Evolutionary conservation across 257 asterid species (phyloP), one percentile per base, ranked within the genome.

Genomic region (Mitragyna speciosa): DNA sequence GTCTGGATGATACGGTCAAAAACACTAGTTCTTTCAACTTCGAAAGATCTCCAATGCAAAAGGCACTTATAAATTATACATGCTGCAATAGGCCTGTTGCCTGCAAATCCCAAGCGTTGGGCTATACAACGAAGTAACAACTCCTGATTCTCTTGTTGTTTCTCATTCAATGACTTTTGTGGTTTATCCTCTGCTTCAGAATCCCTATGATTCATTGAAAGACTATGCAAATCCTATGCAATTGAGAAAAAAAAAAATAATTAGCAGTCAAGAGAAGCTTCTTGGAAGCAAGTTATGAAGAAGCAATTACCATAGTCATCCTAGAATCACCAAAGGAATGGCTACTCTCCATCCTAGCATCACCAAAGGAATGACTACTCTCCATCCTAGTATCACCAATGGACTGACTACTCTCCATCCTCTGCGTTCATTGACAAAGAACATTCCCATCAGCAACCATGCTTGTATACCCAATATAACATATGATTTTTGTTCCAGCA

Each of bases 31-130:
- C 99, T 87, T 88, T 96, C 99, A 83, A 96, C 99, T 87, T 96
- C 99, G 78, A 96, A 96, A 71, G 99, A 96, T 80, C 98, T 89
- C 98, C 99, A 96, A 56, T 96, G 99, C 87, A 94, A 82, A 78
- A 96, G 99, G 83, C 99, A 96, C 84, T 96, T 96, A 69, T 92
- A 96, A 78, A 96, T 94, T 85, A 94, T 90, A 82, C 98, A 94
- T 78, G 99, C 97, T 72, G 99, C 98, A 82, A 92, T 85, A 17
- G 99, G 98, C 84, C 89, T 90, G 88, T 90, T 92, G 79, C 92
- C 87, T 20, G 98, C 81, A 85, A 96, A 96, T 77, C 98, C 98
- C 90, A 96, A 83, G 85, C 89, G 92, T 84, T 94, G 96, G 49
- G 92, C 83, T 79, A 94, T 90, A 82, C 97, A 94, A 56, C 94